phyloP scores from a whole-genome alignment of 2,329 filamentous ascomycete species.

The Bimuria novae-zelandiae region DNA sequence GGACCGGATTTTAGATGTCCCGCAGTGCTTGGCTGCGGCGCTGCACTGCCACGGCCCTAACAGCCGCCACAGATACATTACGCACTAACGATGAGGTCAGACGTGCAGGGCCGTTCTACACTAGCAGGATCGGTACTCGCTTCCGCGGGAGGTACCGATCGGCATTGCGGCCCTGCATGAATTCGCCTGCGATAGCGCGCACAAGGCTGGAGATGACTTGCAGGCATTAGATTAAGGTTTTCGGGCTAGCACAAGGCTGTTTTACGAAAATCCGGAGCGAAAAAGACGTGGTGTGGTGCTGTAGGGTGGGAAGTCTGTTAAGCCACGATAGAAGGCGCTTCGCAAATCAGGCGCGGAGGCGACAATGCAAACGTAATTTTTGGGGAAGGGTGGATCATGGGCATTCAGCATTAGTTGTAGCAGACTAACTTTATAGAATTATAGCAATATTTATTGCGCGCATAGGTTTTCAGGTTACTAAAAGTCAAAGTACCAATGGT shows the following conservation, averaged over 20 bases:
- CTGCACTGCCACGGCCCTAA: constrained; percentile 10
- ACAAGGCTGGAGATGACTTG: too few relatives aligned
- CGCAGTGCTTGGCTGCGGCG: constrained; percentile 15
- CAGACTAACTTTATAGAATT: constrained; percentile 1
- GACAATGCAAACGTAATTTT: constrained; percentile 12
- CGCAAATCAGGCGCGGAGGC: constrained; percentile 6
- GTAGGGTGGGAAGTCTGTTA: constrained; percentile 4
- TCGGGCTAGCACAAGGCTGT: too few relatives aligned
- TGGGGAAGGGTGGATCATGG: constrained; percentile 3
- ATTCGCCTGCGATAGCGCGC: too few relatives aligned
- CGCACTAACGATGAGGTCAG: too few relatives aligned
- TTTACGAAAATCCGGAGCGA: too few relatives aligned
- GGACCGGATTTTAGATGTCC: constrained; percentile 19
- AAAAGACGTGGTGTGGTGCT: constrained; percentile 1
- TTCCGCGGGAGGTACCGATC: too few relatives aligned
- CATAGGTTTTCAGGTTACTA: constrained; percentile 5
- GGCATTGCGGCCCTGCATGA: too few relatives aligned
- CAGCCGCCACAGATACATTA: constrained; percentile 10
- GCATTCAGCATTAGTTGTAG: constrained; percentile 6
- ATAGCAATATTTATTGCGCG: not conserved
- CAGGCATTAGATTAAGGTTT: too few relatives aligned
- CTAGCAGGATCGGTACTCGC: too few relatives aligned
- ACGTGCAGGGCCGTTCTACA: too few relatives aligned
- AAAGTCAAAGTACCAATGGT: constrained; percentile 7
- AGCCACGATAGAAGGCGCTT: constrained; percentile 5